Conservation (phyloP, 2,329 filamentous ascomycete genomes). For the Claviceps paspali region DNA sequence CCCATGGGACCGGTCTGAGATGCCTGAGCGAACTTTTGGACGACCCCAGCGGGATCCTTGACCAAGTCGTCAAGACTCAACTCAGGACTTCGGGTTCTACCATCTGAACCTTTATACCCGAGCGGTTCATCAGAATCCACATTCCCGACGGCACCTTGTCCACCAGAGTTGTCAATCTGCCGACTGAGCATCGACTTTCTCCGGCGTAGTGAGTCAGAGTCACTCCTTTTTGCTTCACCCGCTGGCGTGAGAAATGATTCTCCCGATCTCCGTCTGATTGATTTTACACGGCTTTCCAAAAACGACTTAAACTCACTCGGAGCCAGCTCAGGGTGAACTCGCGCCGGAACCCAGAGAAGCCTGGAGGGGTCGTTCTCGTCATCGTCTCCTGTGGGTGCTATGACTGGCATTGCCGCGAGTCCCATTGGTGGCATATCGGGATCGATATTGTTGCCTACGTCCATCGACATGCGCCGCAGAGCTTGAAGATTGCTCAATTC, state of each 20-base stretch:
- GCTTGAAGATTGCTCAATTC: slow-evolving; percentile 88
- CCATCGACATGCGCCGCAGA: slow-evolving; percentile 86
- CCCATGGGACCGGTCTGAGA: slow-evolving; percentile 29
- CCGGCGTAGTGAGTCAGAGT: slow-evolving; percentile 49
- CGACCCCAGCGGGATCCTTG: slow-evolving; percentile 58
- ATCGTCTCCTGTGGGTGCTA: slow-evolving; percentile 56
- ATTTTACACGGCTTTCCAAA: slow-evolving; percentile 80
- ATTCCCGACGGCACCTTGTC: slow-evolving; percentile 46
- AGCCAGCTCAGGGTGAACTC: slow-evolving; percentile 85
- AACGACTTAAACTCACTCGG: slow-evolving; percentile 96
- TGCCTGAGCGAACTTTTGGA: slow-evolving; percentile 52
- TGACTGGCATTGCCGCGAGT: slow-evolving; percentile 53
- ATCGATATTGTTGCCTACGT: slow-evolving; percentile 58
- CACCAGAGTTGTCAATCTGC: slow-evolving; percentile 64
- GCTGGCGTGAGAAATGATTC: slow-evolving; percentile 50
- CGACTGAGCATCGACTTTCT: slow-evolving; percentile 94
- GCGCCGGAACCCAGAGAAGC: slow-evolving; percentile 89
- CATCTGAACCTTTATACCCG: slow-evolving; percentile 54
- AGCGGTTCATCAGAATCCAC: slow-evolving; percentile 71
- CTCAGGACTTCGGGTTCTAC: slow-evolving; percentile 37
- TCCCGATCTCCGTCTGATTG: slow-evolving; percentile 71
- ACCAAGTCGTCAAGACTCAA: slow-evolving; percentile 70
- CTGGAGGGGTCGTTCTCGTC: slow-evolving; percentile 80
- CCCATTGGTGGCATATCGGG: slow-evolving; percentile 60
- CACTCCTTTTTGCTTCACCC: slow-evolving; percentile 31